Base-by-base conservation (phyloP, 495 filamentous ascomycete genomes). In the Endocarpon pusillum region DNA sequence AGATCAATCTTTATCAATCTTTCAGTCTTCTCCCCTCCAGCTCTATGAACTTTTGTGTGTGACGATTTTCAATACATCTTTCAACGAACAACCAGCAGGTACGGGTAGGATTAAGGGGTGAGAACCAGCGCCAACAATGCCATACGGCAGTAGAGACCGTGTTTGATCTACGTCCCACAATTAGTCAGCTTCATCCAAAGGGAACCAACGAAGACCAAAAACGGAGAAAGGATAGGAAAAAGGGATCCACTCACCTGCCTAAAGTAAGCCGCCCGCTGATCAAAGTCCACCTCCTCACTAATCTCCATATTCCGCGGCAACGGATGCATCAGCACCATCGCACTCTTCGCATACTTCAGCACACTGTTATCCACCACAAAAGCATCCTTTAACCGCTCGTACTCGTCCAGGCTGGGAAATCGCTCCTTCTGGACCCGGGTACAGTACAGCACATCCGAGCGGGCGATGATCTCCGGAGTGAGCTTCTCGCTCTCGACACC, bases 111-210 rank as follows among this genome's bases (percentile, higher is more conserved):
- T 58, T 56, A 73, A 34, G 61, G 56, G 31, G 78, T 75, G 78
- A 97, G 70, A 49, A 96, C 77, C 52, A 97, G 58, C 37, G 89
- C 89, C 48, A 97, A 64, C 59, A 97, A 61, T 34, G 89, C 89
- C 86, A 97, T 97, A 41, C 89, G 78, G 56, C 81, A 89, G 66
- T 94, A 96, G 35, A 97, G 73, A 39, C 89, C 89, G 60, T 96
- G 94, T 56, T 75, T 71, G 89, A 97, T 97, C 91, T 97, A 49
- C 36, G 44, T 33, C 15, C 19, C 23, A 47, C 64, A 50, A 63
- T 61, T 62, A 52, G 59, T 53, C 41, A 37, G 38, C 26, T 26
- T 38, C 28, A 24, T 5, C 19, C 34, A n/a, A 2, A 3, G 18
- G 18, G 0, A 14, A 3, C 28, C 4, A 30, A 11, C 19, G 38